phyloP scores from a whole-genome alignment of 768 basidiomycete genomes.

The Lactarius tabidus region DNA sequence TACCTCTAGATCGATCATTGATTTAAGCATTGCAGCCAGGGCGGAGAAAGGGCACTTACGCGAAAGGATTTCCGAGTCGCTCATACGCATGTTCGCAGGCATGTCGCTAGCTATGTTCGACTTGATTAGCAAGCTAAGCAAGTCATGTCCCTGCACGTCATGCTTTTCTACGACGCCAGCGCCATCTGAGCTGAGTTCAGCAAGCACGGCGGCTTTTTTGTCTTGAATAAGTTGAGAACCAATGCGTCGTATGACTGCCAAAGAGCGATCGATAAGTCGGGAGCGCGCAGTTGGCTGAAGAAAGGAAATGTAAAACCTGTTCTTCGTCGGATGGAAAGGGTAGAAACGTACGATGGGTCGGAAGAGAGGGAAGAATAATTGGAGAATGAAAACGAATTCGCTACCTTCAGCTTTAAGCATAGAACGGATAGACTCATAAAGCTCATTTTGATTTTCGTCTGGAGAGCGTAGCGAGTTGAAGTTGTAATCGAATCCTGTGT shows the following conservation, averaged over 20 bases:
- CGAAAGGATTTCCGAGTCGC: conserved; percentile 33
- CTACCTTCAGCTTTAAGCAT: conserved; percentile 28
- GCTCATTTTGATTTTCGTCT: conserved; percentile 30
- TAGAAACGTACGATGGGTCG: conserved; percentile 36
- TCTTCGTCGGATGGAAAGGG: not conserved
- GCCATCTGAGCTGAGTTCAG: conserved; percentile 1
- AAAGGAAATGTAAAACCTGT: not conserved
- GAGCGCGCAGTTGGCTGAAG: conserved; percentile 28
- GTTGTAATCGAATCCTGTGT: conserved; percentile 38
- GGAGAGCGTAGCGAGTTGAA: conserved; percentile 33
- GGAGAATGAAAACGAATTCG: conserved; percentile 33
- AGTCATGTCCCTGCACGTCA: conserved; percentile 28
- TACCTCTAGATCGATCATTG: conserved; percentile 27
- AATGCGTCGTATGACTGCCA: conserved; percentile 45
- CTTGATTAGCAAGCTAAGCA: conserved; percentile 31
- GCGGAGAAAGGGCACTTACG: conserved; percentile 18
- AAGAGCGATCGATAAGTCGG: conserved; percentile 31
- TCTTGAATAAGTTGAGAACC: conserved; percentile 46
- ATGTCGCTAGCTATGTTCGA: conserved; percentile 34
- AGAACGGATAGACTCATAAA: conserved; percentile 35
- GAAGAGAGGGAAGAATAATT: conserved; percentile 36
- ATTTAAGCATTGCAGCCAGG: not conserved
- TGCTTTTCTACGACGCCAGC: conserved; percentile 16
- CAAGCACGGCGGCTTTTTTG: conserved; percentile 42
- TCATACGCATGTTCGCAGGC: conserved; percentile 28